A percentile compares a stretch with the other conserved stretches of the same genome.
Conservation (phyloP, 169 alveolate species). For the Cryptosporidium tyzzeri region DNA sequence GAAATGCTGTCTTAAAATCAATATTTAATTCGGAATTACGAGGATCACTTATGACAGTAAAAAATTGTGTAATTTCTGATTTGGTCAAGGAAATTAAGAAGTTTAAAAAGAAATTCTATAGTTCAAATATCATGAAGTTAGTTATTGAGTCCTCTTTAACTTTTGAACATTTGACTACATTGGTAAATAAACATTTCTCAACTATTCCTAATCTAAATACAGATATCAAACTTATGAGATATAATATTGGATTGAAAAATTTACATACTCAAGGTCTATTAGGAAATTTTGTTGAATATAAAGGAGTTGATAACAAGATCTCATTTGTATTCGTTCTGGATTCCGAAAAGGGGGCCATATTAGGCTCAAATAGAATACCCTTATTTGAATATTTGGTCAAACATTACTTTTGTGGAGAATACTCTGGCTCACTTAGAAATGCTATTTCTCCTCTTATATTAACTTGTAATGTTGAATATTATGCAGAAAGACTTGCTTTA, state of each 20-base stretch:
- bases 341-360: slow-evolving; percentile 1
- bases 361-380: slow-evolving; percentile 34
- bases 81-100: not conserved
- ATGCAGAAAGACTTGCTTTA: slow-evolving; percentile 19
- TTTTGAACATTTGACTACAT: not conserved
- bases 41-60: not conserved
- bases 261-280: not conserved
- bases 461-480: slow-evolving; percentile 34
- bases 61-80: not conserved
- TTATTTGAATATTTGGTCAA: slow-evolving; percentile 37
- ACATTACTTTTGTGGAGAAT: slow-evolving; percentile 54
- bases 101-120: slow-evolving; percentile 14
- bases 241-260: not conserved
- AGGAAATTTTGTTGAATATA: slow-evolving; percentile 4
- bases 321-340: slow-evolving; percentile 26
- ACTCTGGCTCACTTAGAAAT: slow-evolving; percentile 31
- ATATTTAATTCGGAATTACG: not conserved
- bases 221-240: not conserved
- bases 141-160: slow-evolving; percentile 11
- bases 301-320: slow-evolving; percentile 6
- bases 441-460: slow-evolving; percentile 24
- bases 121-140: slow-evolving; percentile 15
- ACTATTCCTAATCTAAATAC: not conserved
- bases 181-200: slow-evolving; percentile 29
- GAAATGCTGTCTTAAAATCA: slow-evolving; percentile 9